phyloP scores from a whole-genome alignment of 805 yeast species.

The Candida ovalis region DNA sequence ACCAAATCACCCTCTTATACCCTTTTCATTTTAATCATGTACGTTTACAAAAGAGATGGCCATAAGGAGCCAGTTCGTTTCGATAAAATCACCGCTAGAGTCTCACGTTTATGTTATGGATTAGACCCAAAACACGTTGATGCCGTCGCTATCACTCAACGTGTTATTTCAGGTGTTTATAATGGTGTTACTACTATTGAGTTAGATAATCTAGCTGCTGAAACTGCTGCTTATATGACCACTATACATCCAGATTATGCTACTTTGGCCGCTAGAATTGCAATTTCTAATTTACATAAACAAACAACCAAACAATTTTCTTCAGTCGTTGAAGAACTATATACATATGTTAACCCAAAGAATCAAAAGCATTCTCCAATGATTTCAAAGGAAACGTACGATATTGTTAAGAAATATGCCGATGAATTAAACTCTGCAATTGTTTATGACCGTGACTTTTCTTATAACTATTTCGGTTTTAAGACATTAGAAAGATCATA shows the following conservation, averaged over 20 bases:
- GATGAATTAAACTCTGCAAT: conserved; percentile 71
- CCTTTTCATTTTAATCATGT: conserved; percentile 43
- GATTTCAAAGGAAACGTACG: conserved; percentile 63
- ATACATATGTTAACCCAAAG: conserved; percentile 75
- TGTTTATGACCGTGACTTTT: conserved; percentile 63
- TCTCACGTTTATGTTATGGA: conserved; percentile 91
- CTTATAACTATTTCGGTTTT: conserved; percentile 57
- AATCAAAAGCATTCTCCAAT: conserved; percentile 64
- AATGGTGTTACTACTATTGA: conserved; percentile 96
- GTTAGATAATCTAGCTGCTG: conserved; percentile 79
- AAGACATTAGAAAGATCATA: conserved; percentile 60
- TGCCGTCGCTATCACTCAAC: conserved; percentile 92
- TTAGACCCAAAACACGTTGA: conserved; percentile 89
- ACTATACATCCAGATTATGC: conserved; percentile 98
- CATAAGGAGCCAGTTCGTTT: conserved; percentile 91
- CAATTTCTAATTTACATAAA: conserved; percentile 90
- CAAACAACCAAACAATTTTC: conserved; percentile 87
- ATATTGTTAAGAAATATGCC: conserved; percentile 59
- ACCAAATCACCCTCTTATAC: background rate
- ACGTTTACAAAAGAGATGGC: conserved; percentile 89
- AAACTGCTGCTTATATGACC: conserved; percentile 96
- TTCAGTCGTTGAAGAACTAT: conserved; percentile 68
- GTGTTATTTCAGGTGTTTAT: conserved; percentile 93
- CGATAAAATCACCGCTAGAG: conserved; percentile 94
- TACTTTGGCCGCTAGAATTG: conserved; percentile 89